Evolutionary conservation across 805 yeast species (phyloP), one percentile per base, ranked within the genome.

Genomic region (Candida ulmi): DNA sequence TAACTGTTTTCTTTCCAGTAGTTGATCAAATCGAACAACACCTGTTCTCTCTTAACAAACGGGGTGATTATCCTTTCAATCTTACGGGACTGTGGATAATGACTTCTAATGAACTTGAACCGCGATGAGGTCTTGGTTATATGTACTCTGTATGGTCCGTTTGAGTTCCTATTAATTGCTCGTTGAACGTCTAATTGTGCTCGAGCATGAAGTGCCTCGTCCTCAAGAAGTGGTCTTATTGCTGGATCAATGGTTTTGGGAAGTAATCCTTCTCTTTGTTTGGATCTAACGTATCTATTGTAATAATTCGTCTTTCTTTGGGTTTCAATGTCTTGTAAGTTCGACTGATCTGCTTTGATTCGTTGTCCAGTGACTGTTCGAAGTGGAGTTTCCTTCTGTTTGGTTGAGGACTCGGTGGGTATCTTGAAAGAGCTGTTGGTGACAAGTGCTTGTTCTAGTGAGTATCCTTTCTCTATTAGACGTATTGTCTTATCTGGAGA

Each of bases 121-220:
- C 30, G 45, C 2, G 46, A 39, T 11, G 47, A 25, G 5, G 25
- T 31, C 3, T n/a, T 11, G 1, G 51, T 34, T 1, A 46, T 26
- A 9, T 46, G 50, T 0, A 48, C 50, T 17, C 35, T 33, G 29
- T 54, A 54, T 3, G 58, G 47, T 1, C 60, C 58, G 3, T 26
- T 35, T 1, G 19, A 8, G 5, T 44, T 17, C n/a, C 37, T 40
- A 17, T 25, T 18, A 6, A 26, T 27, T 3, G 42, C 38, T 15
- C 39, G 37, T 3, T 34, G 6, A 1, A 50, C 19, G 17, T 47
- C 48, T 24, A 43, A 11, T 32, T 33, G 12, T 1, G 58, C 50
- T 18, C 56, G 25, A 11, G 36, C 32, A 36, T 43, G 48, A 5
- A 52, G 25, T 15, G 57, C 54, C 34, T 50, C 54, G 3, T 52